Base-by-base conservation (phyloP, 2,329 filamentous ascomycete species). In the Tolypocladium pustulatum region DNA sequence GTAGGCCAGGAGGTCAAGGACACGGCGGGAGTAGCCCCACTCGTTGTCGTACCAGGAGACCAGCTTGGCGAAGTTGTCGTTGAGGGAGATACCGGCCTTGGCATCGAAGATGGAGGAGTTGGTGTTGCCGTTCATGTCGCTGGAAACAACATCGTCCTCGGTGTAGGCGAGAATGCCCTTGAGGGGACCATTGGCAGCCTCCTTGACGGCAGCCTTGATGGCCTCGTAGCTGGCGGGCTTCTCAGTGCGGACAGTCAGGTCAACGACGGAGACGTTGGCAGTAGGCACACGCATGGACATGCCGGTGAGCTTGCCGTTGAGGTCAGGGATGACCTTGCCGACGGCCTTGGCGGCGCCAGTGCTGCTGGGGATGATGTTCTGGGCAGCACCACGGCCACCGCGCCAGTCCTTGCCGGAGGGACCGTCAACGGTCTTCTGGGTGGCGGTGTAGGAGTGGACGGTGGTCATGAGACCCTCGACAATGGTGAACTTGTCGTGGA, bases 271-370 rank as follows among this genome's bases (percentile, higher is more conserved):
- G 77, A 99, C 94, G 84, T 99, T 97, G 84, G 90, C 79, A 69
- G 94, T 97, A 69, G 94, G 94, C 61, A 99, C 93, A 89, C 94
- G 94, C 89, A 99, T 94, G 72, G 94, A 85, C 94, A 99, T 97
- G 82, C 94, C 94, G 67, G 94, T 99, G 68, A 97, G 91, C 88
- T 99, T 99, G 86, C 94, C 94, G 82, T 97, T 97, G 68, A 99
- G 87, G 69, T 85, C 81, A 70, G 94, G 94, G 73, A 97, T 97
- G 83, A 97, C 94, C 89, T 99, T 99, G 82, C 94, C 94, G 81
- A 99, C 94, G 75, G 94, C 94, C 91, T 99, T 99, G 76, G 94
- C 94, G 78, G 94, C 94, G 87, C 94, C 94, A 67, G 94, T 99
- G 86, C 90, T 96, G 83, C 87, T 91, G 79, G 94, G 94, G 74